Base-by-base conservation (phyloP, 352 stramenopile species). In the Pythium biforme region DNA sequence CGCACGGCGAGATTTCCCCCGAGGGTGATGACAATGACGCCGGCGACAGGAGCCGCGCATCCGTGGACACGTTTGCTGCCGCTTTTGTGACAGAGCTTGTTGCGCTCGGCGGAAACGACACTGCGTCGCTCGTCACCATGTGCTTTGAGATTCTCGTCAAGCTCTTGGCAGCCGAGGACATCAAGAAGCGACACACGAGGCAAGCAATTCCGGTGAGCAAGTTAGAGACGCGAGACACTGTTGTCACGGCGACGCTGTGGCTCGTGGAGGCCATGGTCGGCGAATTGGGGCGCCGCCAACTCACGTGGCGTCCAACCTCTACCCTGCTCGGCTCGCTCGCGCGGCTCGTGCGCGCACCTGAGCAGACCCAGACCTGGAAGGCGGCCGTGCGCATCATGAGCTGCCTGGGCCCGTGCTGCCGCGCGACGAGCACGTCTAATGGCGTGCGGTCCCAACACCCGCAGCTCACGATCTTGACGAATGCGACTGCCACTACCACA, bases 261-360 rank as follows among this genome's bases (percentile, higher is more conserved):
- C 47, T 66, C 25, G 47, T 87, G 0, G 77, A 89, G 68, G 63
- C 78, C n/a, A 26, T 89, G 31, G 58, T 88, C 45, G 39, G 53
- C 25, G 70, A 74, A 25, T 47, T 81, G 1, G 55, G 65, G 3
- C 33, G 33, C 0, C 37, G 19, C 1, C 59, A 58, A 5, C 23
- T 70, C 10, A 22, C 55, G 20, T 89, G 79, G 77, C 68, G 47
- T 43, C 72, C 81, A 7, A 48, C 73, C 0, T 49, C 77, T 0
- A 39, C 62, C 15, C 56, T 90, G 1, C 55, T 76, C 14, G 73
- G 69, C 0, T 66, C 69, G 1, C 63, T 89, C 3, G 69, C 73
- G 8, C 66, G 69, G 12, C 55, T 87, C 7, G 46, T 81, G 41
- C 72, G 76, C 22, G 63, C 66, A 1, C 77, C 73, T 0, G 61